These are phyloP conservation scores for Herpetomonas muscarum DNA, from an alignment of 208 protist genomes.

Conservation along the genomic window DNA sequence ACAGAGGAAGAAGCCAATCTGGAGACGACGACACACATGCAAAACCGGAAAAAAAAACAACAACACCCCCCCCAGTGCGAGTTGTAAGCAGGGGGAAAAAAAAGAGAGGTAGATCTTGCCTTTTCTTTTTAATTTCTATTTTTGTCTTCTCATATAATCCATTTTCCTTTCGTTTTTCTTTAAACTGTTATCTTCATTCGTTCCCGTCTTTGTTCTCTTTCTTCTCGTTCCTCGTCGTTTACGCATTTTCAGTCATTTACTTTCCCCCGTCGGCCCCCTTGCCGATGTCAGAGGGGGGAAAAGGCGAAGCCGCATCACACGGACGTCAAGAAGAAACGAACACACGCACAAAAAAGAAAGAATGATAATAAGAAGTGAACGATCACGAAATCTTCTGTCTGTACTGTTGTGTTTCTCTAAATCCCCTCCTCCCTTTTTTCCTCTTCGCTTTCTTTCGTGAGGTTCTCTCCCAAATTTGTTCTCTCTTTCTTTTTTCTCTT, in stretches of 20 bases:
- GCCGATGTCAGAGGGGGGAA: background rate
- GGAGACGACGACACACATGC: too few relatives aligned
- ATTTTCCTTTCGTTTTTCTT: background rate
- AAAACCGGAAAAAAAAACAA: conserved; percentile 6
- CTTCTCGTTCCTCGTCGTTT: conserved; percentile 7
- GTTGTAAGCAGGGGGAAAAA: background rate
- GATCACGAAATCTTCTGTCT: conserved; percentile 7
- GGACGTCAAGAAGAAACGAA: conserved; percentile 6
- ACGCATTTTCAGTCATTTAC: background rate
- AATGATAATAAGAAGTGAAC: background rate
- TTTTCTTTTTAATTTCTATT: conserved; percentile 11
- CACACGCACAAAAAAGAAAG: conserved; percentile 3
- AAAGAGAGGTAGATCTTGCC: background rate
- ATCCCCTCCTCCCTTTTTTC: background rate
- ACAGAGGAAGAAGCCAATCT: conserved; percentile 1
- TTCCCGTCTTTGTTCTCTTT: conserved; percentile 11
- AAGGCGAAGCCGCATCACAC: conserved; percentile 7
- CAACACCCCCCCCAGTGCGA: too few relatives aligned
- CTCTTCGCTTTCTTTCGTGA: conserved; percentile 3
- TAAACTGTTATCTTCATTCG: background rate
- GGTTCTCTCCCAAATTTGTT: background rate
- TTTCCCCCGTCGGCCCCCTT: background rate
- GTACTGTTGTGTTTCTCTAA: background rate
- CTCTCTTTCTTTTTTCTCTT: conserved; percentile 3
- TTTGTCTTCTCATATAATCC: conserved; percentile 2